Evolutionary conservation across 164 flowering plant species (phyloP), one percentile per base, ranked within the genome.

Genomic region (Dillenia turbinata): DNA sequence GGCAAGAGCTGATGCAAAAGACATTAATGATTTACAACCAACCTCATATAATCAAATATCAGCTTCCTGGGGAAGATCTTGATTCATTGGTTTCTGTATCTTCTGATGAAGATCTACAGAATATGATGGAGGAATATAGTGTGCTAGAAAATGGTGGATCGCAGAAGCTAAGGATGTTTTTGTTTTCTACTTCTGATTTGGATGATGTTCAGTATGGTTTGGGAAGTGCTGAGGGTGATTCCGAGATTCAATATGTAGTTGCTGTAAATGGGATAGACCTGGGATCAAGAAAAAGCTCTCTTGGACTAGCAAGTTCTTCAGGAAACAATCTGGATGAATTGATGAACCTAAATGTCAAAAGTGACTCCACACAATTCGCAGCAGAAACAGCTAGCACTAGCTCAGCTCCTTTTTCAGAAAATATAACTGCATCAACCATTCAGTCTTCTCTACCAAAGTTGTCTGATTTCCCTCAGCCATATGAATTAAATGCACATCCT

Each of bases 1-100:
- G 87, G 87, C 76, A 71, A 68, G 93, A 85, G 43, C 82, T 92
- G 50, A 56, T 73, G 79, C 85, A 77, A 70, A 88, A 84, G 73
- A 74, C 78, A 1, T 49, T 59, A 56, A 60, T 77, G 14, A 66
- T 90, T 15, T 90, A 68, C 52, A 67, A 52, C 67, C 81, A 87
- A 72, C 47, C 89, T 59, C 84, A 79, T 71, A 55, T 73, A 1
- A 84, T 90, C 62, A 92, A 86, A 66, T 92, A 92, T 76, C 98
- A 92, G 76, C 92, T 92, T 64, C 98, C 96, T 57, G 98, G 96
- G 19, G 98, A 92, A 69, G 96, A 92, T 62, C 90, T 92, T 66
- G 98, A 92, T 84, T 87, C 98, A 5, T 69, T 92, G 75, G 96
- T 92, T 46, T 88, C 98, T 49, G 96, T 92, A 17, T 85, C 96